These are phyloP conservation scores for Senecio squalidus DNA, from an alignment of 140 eudicot species.

Conservation along the genomic window DNA sequence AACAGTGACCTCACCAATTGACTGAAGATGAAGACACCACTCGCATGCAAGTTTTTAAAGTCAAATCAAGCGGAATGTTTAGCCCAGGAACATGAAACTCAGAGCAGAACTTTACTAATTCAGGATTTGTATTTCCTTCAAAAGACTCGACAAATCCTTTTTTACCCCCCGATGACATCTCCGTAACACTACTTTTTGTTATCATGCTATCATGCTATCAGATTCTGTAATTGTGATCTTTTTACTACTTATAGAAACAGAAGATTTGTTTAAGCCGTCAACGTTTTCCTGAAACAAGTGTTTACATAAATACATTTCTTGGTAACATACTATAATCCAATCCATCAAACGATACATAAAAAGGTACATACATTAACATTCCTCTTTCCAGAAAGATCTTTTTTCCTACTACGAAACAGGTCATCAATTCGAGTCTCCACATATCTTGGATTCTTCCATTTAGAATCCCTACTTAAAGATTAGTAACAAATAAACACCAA, in stretches of 20 bases:
- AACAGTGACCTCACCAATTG: conserved; percentile 47
- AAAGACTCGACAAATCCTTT: conserved; percentile 26
- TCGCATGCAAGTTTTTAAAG: conserved; percentile 66
- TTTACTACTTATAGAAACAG: not conserved
- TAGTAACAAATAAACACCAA: not conserved
- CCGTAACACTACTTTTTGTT: conserved; percentile 48
- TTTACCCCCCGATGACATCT: conserved; percentile 51
- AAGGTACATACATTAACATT: conserved; percentile 38
- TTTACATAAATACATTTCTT: not conserved
- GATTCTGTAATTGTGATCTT: conserved; percentile 1
- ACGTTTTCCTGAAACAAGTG: conserved; percentile 30
- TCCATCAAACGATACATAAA: not conserved
- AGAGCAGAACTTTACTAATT: conserved; percentile 31
- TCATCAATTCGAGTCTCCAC: conserved; percentile 56
- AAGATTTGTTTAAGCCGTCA: conserved; percentile 25
- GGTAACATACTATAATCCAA: not conserved
- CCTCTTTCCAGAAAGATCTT: conserved; percentile 28
- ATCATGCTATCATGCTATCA: conserved; percentile 17
- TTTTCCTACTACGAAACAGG: conserved; percentile 41
- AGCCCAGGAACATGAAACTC: conserved; percentile 45
- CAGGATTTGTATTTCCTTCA: conserved; percentile 22
- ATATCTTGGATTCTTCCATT: conserved; percentile 53
- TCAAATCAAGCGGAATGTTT: conserved; percentile 67
- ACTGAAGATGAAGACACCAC: conserved; percentile 60
- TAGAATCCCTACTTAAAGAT: conserved; percentile 27